Conservation (phyloP, 2,329 filamentous ascomycete species). For the Fusarium sp. region DNA sequence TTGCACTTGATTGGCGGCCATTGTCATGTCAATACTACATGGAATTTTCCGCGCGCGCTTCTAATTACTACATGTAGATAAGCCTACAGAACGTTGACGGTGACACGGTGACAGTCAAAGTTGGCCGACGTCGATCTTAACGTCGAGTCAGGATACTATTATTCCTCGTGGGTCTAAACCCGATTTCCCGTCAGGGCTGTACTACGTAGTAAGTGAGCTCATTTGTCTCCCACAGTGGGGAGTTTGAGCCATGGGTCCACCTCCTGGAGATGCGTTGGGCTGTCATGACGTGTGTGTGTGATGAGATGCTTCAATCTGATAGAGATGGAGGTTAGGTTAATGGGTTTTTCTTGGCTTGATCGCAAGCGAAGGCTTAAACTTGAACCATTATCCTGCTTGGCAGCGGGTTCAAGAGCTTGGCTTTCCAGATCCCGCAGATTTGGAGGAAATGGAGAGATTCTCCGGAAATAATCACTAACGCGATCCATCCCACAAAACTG, state of each 20-base stretch:
- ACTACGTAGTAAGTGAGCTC: neutral
- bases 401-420: neutral
- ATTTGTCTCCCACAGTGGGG: neutral
- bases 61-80: neutral
- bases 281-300: neutral
- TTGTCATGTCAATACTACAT: neutral
- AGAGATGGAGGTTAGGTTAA: neutral
- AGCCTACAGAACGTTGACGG: neutral
- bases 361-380: neutral
- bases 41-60: neutral
- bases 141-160: neutral
- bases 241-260: neutral
- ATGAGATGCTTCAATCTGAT: neutral
- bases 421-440: neutral
- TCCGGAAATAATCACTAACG: neutral
- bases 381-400: neutral
- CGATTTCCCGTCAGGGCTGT: neutral
- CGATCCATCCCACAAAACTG: neutral
- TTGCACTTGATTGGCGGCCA: neutral
- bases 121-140: neutral
- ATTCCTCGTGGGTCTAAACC: neutral
- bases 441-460: neutral
- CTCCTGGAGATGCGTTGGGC: neutral
- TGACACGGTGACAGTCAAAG: neutral
- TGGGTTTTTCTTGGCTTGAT: neutral